Conservation (phyloP, 2,329 filamentous ascomycete genomes). For the Aspergillus hiratsukae region DNA sequence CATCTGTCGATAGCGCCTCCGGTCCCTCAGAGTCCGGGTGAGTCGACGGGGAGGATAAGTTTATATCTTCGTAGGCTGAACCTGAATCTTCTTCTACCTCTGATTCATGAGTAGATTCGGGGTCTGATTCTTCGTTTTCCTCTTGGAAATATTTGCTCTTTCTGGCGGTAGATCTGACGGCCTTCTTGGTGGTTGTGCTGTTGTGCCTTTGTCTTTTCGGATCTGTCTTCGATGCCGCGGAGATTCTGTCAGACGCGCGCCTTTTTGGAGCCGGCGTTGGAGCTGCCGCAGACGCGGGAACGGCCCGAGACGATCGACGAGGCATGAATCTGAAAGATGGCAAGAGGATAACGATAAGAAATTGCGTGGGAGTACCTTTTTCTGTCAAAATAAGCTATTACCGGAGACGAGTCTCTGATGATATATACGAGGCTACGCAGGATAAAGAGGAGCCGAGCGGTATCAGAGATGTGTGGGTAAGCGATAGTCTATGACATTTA, state of each 20-base stretch:
- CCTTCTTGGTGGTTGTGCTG: constrained; percentile 11
- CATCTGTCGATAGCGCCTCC: background rate
- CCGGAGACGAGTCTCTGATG: background rate
- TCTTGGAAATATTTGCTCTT: constrained; percentile 51
- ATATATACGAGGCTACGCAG: constrained; percentile 7
- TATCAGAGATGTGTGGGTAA: background rate
- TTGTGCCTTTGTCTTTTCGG: constrained; percentile 32
- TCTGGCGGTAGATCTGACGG: constrained; percentile 38
- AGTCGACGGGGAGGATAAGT: background rate
- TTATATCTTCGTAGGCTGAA: constrained; percentile 14
- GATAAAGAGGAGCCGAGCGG: background rate
- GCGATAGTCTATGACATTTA: constrained; percentile 5
- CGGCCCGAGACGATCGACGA: constrained; percentile 36
- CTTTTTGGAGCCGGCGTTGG: constrained; percentile 28
- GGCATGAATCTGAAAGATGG: constrained; percentile 21
- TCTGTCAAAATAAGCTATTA: background rate
- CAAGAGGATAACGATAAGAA: background rate
- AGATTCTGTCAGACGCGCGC: constrained; percentile 31
- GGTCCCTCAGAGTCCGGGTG: constrained; percentile 5
- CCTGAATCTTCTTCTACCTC: constrained; percentile 11
- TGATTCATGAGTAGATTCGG: constrained; percentile 26
- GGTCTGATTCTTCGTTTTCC: constrained; percentile 30
- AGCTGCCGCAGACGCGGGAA: constrained; percentile 28
- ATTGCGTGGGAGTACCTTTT: background rate
- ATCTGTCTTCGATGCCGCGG: constrained; percentile 21